Evolutionary conservation across 371 early-diverging fungal species (phyloP).

Genomic region (Umbelopsis sp.): DNA sequence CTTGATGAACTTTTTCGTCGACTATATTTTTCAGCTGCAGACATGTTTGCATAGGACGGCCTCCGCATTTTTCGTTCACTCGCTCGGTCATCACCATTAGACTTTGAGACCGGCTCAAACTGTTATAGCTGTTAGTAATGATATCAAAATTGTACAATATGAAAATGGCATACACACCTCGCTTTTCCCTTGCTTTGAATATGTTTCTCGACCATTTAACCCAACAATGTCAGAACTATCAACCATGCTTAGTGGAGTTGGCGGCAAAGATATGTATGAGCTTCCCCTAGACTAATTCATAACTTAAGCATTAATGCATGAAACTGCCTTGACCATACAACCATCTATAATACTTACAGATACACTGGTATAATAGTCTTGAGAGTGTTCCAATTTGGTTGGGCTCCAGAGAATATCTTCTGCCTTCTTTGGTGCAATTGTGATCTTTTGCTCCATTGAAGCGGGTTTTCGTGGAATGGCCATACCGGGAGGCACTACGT

Average conservation of each 20-base stretch:
- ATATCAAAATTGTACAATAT: background rate
- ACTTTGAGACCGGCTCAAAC: constrained; percentile 13
- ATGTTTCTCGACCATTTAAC: background rate
- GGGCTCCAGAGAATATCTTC: background rate
- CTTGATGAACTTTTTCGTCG: background rate
- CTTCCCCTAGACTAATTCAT: background rate
- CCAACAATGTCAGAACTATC: background rate
- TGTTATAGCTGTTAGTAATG: background rate
- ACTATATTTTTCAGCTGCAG: background rate
- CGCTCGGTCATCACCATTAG: background rate
- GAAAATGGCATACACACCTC: background rate
- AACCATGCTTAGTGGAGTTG: constrained; percentile 9
- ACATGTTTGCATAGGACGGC: background rate
- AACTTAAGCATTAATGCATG: background rate
- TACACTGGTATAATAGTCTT: background rate
- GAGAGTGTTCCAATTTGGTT: background rate
- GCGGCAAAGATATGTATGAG: constrained; percentile 5
- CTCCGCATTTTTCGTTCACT: background rate
- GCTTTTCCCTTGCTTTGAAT: background rate
- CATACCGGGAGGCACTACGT: constrained; percentile 7
- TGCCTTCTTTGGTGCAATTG: background rate
- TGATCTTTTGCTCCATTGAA: background rate
- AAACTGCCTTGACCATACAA: background rate
- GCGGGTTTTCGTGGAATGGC: constrained; percentile 7
- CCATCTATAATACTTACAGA: background rate